These are phyloP conservation scores for Trichoderma asperelloides DNA, from an alignment of 495 filamentous ascomycete species.

Conservation along the genomic window DNA sequence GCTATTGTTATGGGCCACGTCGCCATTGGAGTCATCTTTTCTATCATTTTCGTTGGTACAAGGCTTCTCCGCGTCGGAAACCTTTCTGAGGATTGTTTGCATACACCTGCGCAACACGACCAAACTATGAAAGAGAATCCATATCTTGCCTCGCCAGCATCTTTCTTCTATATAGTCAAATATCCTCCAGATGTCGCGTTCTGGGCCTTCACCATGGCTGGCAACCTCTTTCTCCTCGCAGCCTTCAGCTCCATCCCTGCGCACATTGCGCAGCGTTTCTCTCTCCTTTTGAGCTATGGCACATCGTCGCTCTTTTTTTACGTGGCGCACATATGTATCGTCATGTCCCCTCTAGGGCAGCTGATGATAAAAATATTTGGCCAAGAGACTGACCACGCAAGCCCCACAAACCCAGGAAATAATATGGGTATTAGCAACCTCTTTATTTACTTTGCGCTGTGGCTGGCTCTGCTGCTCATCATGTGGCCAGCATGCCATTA, in stretches of 20 bases:
- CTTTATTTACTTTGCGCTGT: slow-evolving; percentile 17
- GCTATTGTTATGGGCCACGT: slow-evolving; percentile 18
- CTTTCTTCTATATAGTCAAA: slow-evolving; percentile 30
- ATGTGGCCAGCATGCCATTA: slow-evolving; percentile 22
- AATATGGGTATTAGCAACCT: slow-evolving; percentile 17
- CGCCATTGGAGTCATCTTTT: slow-evolving; percentile 15
- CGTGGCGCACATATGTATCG: slow-evolving; percentile 19
- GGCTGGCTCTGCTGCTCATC: slow-evolving; percentile 14
- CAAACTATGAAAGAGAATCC: slow-evolving; percentile 15
- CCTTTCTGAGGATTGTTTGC: slow-evolving; percentile 25
- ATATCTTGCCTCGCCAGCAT: slow-evolving; percentile 20
- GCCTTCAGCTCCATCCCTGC: slow-evolving; percentile 19
- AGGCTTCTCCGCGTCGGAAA: slow-evolving; percentile 24
- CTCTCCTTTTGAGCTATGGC: slow-evolving; percentile 23
- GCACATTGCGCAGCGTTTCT: slow-evolving; percentile 13
- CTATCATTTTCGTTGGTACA: slow-evolving; percentile 18
- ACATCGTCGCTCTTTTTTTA: slow-evolving; percentile 30
- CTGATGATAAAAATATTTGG: slow-evolving; percentile 12
- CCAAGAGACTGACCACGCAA: neutral
- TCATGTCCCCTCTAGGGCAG: slow-evolving; percentile 11
- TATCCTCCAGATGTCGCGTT: slow-evolving; percentile 30
- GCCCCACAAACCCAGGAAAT: slow-evolving; percentile 9
- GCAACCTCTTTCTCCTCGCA: slow-evolving; percentile 23
- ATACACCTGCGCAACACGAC: slow-evolving; percentile 20
- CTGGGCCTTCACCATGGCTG: slow-evolving; percentile 23